Conservation (phyloP, 2,329 filamentous ascomycete species). For the Arthroderma sp. region DNA sequence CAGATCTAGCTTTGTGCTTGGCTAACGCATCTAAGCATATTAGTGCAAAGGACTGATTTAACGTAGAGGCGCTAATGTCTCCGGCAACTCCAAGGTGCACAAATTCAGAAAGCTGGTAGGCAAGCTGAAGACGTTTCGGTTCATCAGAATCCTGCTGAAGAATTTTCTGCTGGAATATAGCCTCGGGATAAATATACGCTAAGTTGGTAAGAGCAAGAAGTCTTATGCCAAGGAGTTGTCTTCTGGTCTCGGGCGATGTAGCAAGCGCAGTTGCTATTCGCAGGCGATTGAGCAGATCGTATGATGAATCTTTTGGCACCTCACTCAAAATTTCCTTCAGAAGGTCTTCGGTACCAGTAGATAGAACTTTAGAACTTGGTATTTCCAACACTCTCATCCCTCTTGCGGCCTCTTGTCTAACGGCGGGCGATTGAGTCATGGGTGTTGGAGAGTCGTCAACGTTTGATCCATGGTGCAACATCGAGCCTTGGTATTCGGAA, state of each 20-base stretch:
- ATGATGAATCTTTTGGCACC: slow-evolving; percentile 60
- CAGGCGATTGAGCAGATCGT: slow-evolving; percentile 73
- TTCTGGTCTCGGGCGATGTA: slow-evolving; percentile 52
- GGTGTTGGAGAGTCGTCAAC: slow-evolving; percentile 42
- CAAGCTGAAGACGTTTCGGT: slow-evolving; percentile 74
- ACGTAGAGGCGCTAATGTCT: slow-evolving; percentile 54
- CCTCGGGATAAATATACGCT: slow-evolving; percentile 75
- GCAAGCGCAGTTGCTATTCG: slow-evolving; percentile 72
- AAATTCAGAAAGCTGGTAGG: slow-evolving; percentile 83
- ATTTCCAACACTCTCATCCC: slow-evolving; percentile 52
- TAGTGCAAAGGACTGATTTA: slow-evolving; percentile 71
- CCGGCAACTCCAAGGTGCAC: slow-evolving; percentile 70
- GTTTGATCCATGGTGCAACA: slow-evolving; percentile 35
- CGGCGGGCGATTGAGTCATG: slow-evolving; percentile 28
- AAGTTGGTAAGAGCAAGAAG: slow-evolving; percentile 82
- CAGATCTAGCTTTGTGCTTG: slow-evolving; percentile 60
- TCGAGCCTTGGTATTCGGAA: slow-evolving; percentile 43
- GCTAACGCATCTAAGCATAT: slow-evolving; percentile 74
- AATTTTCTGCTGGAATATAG: slow-evolving; percentile 72
- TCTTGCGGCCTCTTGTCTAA: slow-evolving; percentile 25
- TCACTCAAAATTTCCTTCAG: slow-evolving; percentile 41
- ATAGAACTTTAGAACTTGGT: slow-evolving; percentile 38
- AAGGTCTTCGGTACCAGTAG: slow-evolving; percentile 27
- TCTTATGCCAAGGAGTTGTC: slow-evolving; percentile 66
- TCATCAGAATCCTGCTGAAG: slow-evolving; percentile 81